phyloP scores from a whole-genome alignment of 768 basidiomycete species.

The Suillus alpinus region DNA sequence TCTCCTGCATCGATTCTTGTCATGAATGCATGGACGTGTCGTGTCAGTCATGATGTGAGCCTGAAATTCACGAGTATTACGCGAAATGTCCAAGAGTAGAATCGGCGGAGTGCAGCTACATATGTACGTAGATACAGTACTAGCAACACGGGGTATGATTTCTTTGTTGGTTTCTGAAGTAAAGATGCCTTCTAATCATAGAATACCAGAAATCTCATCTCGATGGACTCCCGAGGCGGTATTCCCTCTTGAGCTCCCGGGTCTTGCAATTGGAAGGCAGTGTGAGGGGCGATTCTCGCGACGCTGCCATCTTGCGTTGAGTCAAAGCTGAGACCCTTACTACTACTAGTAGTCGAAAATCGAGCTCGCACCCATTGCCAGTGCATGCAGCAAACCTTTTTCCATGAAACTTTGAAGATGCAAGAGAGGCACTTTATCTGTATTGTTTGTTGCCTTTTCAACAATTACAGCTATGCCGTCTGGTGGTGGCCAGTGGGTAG shows the following conservation, averaged over 20 bases:
- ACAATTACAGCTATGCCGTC: too few species aligned
- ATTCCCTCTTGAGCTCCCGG: conserved; percentile 30
- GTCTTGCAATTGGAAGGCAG: conserved; percentile 32
- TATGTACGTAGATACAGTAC: background rate
- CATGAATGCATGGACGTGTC: background rate
- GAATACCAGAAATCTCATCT: conserved; percentile 21
- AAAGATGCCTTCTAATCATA: background rate
- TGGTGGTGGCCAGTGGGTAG: too few species aligned
- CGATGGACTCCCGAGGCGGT: conserved; percentile 33
- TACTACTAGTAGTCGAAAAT: too few species aligned
- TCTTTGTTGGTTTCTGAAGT: too few species aligned
- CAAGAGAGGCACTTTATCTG: too few species aligned
- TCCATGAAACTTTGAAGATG: too few species aligned
- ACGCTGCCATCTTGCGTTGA: conserved; percentile 35
- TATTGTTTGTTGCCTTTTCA: too few species aligned
- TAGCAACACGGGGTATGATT: background rate
- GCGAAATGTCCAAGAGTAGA: background rate
- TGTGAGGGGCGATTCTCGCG: conserved; percentile 31
- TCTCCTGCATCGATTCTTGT: background rate
- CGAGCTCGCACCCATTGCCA: too few species aligned
- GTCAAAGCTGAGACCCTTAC: conserved; percentile 27
- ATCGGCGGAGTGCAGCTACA: background rate
- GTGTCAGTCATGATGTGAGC: background rate
- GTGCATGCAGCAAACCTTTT: too few species aligned
- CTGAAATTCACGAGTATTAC: background rate